phyloP scores from a whole-genome alignment of 352 stramenopile species.

The Aphanomyces cochlioides region DNA sequence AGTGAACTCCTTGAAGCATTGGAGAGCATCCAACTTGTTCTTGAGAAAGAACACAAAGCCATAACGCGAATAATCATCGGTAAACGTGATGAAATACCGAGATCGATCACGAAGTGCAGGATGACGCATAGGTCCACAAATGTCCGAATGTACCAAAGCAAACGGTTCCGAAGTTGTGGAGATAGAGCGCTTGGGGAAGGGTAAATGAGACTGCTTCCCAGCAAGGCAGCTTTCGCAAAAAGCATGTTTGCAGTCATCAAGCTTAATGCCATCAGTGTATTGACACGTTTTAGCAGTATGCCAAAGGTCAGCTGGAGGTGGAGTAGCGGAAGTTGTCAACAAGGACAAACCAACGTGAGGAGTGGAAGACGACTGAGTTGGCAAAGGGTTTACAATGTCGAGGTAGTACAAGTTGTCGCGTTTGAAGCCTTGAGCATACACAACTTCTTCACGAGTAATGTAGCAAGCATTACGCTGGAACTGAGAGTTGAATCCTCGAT shows the following conservation, averaged over 20 bases:
- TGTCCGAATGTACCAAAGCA: neutral
- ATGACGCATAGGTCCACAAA: slow-evolving; percentile 1
- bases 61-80: slow-evolving; percentile 5
- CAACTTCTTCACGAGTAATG: neutral
- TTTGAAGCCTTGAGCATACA: no score
- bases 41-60: slow-evolving; percentile 5
- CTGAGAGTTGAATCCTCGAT: neutral
- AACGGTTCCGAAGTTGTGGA: neutral
- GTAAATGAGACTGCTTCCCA: neutral
- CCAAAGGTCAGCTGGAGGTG: neutral
- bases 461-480: neutral
- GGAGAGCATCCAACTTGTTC: neutral
- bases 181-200: neutral
- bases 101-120: no score
- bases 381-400: neutral
- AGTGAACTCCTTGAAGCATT: neutral
- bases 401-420: slow-evolving; percentile 1
- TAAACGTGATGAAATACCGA: slow-evolving; percentile 2
- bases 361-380: neutral
- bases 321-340: neutral
- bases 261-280: neutral
- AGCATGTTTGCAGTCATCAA: neutral
- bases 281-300: neutral
- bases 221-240: neutral
- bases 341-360: neutral